Percentiles rank a stretch among this genome's conserved stretches.
These are phyloP conservation scores for Nemania serpens DNA, from an alignment of 2,329 filamentous ascomycete species.

Conservation along the genomic window DNA sequence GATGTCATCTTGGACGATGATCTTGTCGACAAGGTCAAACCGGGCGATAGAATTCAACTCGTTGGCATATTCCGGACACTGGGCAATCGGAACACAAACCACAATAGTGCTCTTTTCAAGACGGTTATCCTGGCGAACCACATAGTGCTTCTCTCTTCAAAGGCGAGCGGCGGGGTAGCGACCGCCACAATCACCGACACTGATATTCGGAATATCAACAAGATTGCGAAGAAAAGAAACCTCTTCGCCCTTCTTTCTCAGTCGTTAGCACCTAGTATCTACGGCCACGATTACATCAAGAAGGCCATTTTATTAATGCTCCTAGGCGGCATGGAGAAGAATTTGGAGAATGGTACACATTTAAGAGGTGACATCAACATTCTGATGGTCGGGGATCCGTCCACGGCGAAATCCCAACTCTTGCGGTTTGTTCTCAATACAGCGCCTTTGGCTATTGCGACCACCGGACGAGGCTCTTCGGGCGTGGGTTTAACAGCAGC, in stretches of 20 bases:
- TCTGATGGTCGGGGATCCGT: slow-evolving; percentile 97
- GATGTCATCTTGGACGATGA: slow-evolving; percentile 98
- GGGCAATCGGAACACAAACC: slow-evolving; percentile 89
- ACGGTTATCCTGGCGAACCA: slow-evolving; percentile 95
- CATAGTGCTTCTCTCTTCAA: slow-evolving; percentile 90
- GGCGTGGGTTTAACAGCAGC: slow-evolving; percentile 97
- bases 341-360: slow-evolving; percentile 96
- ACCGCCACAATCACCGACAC: slow-evolving; percentile 92
- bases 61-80: slow-evolving; percentile 96
- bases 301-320: slow-evolving; percentile 96
- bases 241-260: slow-evolving; percentile 92
- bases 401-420: slow-evolving; percentile 97
- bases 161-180: slow-evolving; percentile 91
- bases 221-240: slow-evolving; percentile 90
- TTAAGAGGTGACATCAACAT: slow-evolving; percentile 99
- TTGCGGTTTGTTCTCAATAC: slow-evolving; percentile 97
- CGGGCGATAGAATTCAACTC: slow-evolving; percentile 92
- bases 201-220: slow-evolving; percentile 98
- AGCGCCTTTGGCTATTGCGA: slow-evolving; percentile 93
- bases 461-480: slow-evolving; percentile 93
- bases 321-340: slow-evolving; percentile 96
- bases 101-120: slow-evolving; percentile 92
- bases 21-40: slow-evolving; percentile 91
- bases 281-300: slow-evolving; percentile 96
- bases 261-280: slow-evolving; percentile 94